Conservation (phyloP, 495 filamentous ascomycete genomes). For the Trichoderma orchidacearum region DNA sequence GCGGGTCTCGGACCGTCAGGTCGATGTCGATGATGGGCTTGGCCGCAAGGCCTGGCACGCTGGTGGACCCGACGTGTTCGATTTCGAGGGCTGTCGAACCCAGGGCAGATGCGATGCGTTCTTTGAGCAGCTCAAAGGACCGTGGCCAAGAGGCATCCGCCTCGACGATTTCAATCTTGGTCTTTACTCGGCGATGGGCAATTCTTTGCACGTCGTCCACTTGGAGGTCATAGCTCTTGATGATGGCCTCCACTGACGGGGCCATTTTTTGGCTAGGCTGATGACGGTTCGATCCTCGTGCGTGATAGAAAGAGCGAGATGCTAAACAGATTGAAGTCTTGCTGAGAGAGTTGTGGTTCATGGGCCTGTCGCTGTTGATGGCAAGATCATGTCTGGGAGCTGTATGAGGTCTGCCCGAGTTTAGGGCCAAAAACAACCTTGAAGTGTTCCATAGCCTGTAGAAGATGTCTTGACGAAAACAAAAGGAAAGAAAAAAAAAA, state of each 20-base stretch:
- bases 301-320: no score
- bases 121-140: slow-evolving; percentile 12
- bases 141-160: slow-evolving; percentile 28
- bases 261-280: no score
- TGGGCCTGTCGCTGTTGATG: no score
- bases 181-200: slow-evolving; percentile 11
- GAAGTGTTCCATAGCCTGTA: no score
- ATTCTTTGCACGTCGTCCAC: slow-evolving; percentile 1
- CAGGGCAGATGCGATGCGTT: slow-evolving; percentile 18
- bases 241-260: neutral
- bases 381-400: no score
- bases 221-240: neutral
- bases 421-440: no score
- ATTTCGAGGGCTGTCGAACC: slow-evolving; percentile 9
- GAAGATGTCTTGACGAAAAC: no score
- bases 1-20: slow-evolving; percentile 23
- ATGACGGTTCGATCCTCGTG: no score
- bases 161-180: slow-evolving; percentile 21
- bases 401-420: no score
- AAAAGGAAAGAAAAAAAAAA: no score
- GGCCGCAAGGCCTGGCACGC: slow-evolving; percentile 31
- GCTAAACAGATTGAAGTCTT: no score
- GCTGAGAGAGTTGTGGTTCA: no score
- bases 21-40: slow-evolving; percentile 38
- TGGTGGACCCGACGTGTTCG: slow-evolving; percentile 36